Conservation (phyloP, 768 basidiomycete genomes). For the Boletus coccyginus region DNA sequence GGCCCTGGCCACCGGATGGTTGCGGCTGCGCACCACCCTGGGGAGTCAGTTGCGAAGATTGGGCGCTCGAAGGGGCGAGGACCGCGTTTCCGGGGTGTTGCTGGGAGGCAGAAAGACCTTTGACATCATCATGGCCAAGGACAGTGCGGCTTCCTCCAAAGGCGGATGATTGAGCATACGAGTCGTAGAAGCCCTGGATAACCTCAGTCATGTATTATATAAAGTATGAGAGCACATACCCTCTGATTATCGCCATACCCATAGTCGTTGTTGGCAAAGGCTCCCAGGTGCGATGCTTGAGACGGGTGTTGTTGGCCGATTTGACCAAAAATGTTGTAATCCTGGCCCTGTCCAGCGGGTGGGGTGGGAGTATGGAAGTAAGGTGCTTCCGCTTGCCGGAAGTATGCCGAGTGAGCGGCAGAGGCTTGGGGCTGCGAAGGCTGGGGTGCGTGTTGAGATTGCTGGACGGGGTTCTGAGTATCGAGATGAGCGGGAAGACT, state of each 20-base stretch:
- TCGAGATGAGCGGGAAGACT: constrained; percentile 63
- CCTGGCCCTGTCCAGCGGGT: constrained; percentile 61
- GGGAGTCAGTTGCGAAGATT: constrained; percentile 51
- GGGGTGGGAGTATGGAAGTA: constrained; percentile 82
- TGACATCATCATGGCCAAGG: constrained; percentile 74
- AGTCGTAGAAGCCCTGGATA: constrained; percentile 71
- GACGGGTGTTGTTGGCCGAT: constrained; percentile 53
- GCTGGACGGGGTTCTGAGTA: constrained; percentile 41
- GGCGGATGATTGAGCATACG: constrained; percentile 59
- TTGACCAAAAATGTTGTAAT: constrained; percentile 66
- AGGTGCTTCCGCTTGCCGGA: constrained; percentile 65
- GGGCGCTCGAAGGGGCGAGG: constrained; percentile 52
- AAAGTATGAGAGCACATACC: constrained; percentile 38
- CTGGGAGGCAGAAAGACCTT: constrained; percentile 61
- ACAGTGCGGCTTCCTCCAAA: constrained; percentile 61
- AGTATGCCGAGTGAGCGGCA: constrained; percentile 61
- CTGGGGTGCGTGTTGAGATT: constrained; percentile 41
- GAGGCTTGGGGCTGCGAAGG: constrained; percentile 45
- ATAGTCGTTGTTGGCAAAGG: constrained; percentile 66
- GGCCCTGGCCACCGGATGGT: constrained; percentile 57
- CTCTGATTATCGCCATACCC: constrained; percentile 65
- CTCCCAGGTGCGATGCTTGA: constrained; percentile 46
- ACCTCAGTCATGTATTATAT: constrained; percentile 12
- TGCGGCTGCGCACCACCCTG: constrained; percentile 53
- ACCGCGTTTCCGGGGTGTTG: constrained; percentile 49